Conservation (phyloP, 2,329 filamentous ascomycete genomes). For the Penicillium hesseltinei region DNA sequence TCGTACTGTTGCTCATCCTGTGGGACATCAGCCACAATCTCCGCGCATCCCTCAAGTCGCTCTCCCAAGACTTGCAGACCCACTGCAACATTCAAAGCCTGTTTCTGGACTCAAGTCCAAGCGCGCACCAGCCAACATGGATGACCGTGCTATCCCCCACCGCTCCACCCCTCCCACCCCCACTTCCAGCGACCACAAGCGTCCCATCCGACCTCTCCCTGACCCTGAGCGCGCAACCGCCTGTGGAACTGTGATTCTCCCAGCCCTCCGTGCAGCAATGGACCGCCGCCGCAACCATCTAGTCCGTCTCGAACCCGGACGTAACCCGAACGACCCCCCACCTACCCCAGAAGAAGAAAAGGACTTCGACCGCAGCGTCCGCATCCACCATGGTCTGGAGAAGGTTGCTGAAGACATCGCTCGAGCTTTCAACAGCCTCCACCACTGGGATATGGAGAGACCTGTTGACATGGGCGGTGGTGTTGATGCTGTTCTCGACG, state of each 20-base stretch:
- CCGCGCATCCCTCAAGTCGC: constrained; percentile 1
- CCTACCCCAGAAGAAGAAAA: constrained; percentile 20
- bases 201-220: constrained; percentile 16
- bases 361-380: constrained; percentile 22
- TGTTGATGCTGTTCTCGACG: constrained; percentile 84
- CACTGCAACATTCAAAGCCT: constrained; percentile 8
- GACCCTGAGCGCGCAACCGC: constrained; percentile 19
- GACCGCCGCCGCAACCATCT: constrained; percentile 68
- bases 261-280: constrained; percentile 85
- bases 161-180: constrained; percentile 12
- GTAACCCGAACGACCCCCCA: constrained; percentile 20
- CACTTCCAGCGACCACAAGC: constrained; percentile 18
- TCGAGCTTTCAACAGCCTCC: constrained; percentile 83
- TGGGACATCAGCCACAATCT: not conserved
- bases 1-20: constrained; percentile 10
- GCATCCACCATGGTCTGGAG: constrained; percentile 22
- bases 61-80: constrained; percentile 12
- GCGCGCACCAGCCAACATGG: constrained; percentile 14
- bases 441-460: constrained; percentile 79
- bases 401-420: constrained; percentile 74
- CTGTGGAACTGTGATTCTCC: constrained; percentile 68
- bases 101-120: constrained; percentile 24
- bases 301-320: constrained; percentile 38
- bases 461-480: constrained; percentile 93
- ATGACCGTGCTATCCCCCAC: constrained; percentile 11